Conservation (phyloP, 2,329 filamentous ascomycete species). For the Cercospora zeina region DNA sequence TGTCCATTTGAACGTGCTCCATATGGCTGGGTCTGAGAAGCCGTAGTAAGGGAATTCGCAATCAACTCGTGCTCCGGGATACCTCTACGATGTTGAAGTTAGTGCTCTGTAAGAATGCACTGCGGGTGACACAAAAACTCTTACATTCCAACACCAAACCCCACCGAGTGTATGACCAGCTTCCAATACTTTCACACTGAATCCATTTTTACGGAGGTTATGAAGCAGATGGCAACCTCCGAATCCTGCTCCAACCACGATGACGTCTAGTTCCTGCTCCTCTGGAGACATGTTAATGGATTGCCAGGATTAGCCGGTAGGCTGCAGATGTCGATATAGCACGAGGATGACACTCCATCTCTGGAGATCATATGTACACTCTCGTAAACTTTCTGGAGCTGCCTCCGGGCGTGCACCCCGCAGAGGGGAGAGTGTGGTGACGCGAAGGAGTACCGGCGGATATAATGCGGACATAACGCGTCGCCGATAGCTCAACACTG, state of each 20-base stretch:
- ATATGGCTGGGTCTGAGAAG: constrained; percentile 49
- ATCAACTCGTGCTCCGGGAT: constrained; percentile 49
- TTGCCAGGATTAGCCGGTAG: neutral
- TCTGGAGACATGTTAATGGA: neutral
- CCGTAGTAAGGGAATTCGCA: constrained; percentile 51
- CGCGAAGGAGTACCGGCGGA: neutral
- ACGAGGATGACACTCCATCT: neutral
- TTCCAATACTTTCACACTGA: constrained; percentile 39
- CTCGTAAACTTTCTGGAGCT: neutral
- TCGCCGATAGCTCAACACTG: neutral
- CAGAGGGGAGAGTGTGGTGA: neutral
- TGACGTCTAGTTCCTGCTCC: constrained; percentile 17
- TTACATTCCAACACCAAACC: constrained; percentile 33
- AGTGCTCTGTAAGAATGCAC: neutral
- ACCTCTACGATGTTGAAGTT: constrained; percentile 21
- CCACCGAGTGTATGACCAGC: constrained; percentile 39
- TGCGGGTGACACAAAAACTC: neutral
- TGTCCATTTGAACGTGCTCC: constrained; percentile 57
- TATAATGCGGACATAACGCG: neutral
- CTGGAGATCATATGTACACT: neutral
- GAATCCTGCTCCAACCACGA: constrained; percentile 28
- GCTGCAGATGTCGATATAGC: neutral
- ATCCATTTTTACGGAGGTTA: constrained; percentile 35
- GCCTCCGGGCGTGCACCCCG: neutral
- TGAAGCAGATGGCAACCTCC: constrained; percentile 31